These are phyloP conservation scores for Plasmodium knowlesi DNA, from an alignment of 169 alveolate genomes.

Conservation along the genomic window DNA sequence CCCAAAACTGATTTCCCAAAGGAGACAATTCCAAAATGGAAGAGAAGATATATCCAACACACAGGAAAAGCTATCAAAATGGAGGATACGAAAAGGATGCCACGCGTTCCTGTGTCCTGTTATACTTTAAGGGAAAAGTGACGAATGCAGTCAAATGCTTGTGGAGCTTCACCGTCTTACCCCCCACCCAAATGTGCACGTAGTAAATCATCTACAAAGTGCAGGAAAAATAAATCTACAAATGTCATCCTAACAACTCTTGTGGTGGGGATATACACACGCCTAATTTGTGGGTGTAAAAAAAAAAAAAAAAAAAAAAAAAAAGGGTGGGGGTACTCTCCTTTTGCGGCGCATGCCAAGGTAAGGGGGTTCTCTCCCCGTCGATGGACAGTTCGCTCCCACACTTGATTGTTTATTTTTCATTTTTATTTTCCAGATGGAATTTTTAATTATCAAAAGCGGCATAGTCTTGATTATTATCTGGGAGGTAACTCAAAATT, in stretches of 20 bases:
- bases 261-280: not conserved
- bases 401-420: not conserved
- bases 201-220: not conserved
- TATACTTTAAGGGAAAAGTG: not conserved
- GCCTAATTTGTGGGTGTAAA: not conserved
- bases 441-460: constrained; percentile 37
- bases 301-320: no score
- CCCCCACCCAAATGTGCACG: not conserved
- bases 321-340: no score
- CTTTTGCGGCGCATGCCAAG: not conserved
- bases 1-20: not conserved
- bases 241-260: not conserved
- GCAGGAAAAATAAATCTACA: not conserved
- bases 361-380: not conserved
- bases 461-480: not conserved
- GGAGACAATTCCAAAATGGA: not conserved
- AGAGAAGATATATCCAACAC: not conserved
- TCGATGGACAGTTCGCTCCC: not conserved
- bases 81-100: not conserved
- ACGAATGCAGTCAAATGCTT: not conserved
- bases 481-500: constrained; percentile 22
- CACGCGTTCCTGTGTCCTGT: not conserved
- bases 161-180: not conserved
- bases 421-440: not conserved
- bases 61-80: not conserved